Evolutionary conservation across 2,329 filamentous ascomycete species (phyloP), one percentile per base, ranked within the genome.

Genomic region (Beauveria varroae): DNA sequence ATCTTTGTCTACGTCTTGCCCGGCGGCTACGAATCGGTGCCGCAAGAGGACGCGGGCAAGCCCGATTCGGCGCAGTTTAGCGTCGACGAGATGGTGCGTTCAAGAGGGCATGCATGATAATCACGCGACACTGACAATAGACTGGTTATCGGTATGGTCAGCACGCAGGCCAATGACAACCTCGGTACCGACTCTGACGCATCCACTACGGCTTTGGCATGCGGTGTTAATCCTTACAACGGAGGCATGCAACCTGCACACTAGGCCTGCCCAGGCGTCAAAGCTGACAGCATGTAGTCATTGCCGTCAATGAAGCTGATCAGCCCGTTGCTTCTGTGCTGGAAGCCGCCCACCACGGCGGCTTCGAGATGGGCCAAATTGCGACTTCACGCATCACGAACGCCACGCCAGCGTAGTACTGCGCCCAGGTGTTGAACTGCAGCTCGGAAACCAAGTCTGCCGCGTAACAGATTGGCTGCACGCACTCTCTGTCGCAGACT

Each of bases 1-100:
- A 50, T 30, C 65, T 72, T 72, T 64, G 71, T 72, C 63, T 72
- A 72, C 61, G 66, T 73, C 40, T 69, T 72, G 8, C 69, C 70
- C 5, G 68, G 71, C 64, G 69, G 69, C 47, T 72, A 69, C 60
- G 68, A 70, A 12, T 64, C 66, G 43, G 67, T 69, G 10, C 70
- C 67, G 8, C 69, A 72, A 67, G 37, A 64, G 64, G 47, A 62
- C 64, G 10, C 64, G 24, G 64, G 46, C 18, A 61, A 62, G 4
- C 67, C 67, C 37, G 63, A 63, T 52, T 60, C 65, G 12, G 62
- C 61, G 7, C 50, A 60, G 51, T 54, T 68, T 57, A 66, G 66
- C 24, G 66, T 64, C 22, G 67, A 68, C 43, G 60, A 63, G 30
- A 65, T 67, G 61, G 66, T 68, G 61, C 30, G n/a, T 52, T 18